Evolutionary conservation across 495 filamentous ascomycete genomes (phyloP).

Genomic region (Viridothelium virens): DNA sequence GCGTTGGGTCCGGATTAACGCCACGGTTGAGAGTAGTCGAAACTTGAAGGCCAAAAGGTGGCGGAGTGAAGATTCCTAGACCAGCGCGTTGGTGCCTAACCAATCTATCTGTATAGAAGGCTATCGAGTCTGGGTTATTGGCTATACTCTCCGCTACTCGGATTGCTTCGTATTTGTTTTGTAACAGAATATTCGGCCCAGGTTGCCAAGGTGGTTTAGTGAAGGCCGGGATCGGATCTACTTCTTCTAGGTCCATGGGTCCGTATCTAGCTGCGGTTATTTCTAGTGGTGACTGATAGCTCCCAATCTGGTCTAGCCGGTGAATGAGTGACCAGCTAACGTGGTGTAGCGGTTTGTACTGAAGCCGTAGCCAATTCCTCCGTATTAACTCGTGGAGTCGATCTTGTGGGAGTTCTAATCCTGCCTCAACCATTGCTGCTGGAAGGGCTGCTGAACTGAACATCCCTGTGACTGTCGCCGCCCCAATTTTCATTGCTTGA

Average conservation of each 20-base stretch:
- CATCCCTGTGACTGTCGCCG: not conserved
- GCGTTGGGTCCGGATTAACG: not conserved
- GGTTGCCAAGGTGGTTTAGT: constrained; percentile 1
- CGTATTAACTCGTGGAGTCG: not conserved
- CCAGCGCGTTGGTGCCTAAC: not conserved
- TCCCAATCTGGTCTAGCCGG: not conserved
- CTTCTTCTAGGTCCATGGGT: not conserved
- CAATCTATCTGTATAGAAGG: not conserved
- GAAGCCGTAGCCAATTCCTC: not conserved
- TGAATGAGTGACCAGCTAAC: not conserved
- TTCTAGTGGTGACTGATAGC: constrained; percentile 1
- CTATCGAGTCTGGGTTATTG: not conserved
- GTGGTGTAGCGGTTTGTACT: not conserved
- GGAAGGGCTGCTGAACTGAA: not conserved
- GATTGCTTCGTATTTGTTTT: not conserved
- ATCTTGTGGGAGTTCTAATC: no score
- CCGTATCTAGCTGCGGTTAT: constrained; percentile 1
- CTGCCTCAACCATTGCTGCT: not conserved
- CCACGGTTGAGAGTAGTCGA: not conserved
- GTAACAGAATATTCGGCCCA: not conserved
- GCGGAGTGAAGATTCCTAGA: no score
- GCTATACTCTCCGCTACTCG: not conserved
- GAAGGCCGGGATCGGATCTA: not conserved
- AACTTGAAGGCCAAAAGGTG: not conserved
- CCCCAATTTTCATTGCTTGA: not conserved